Conservation (phyloP, 2,329 filamentous ascomycete genomes). For the Ophiosphaerella herpotricha region DNA sequence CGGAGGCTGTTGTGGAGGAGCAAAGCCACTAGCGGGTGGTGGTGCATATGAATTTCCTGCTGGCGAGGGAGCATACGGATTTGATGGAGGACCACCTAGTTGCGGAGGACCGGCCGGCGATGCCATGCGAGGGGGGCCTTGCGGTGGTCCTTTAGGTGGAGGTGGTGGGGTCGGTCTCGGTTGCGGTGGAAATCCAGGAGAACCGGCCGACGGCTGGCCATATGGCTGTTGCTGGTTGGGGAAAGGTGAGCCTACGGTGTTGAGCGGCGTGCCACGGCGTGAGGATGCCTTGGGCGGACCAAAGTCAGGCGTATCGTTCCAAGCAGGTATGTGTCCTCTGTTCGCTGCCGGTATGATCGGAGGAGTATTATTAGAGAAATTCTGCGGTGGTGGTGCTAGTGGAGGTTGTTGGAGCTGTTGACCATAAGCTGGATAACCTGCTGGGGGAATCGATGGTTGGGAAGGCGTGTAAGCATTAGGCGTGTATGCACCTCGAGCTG, state of each 20-base stretch:
- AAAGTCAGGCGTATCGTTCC: conserved; percentile 94
- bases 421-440: conserved; percentile 53
- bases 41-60: conserved; percentile 63
- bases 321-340: conserved; percentile 74
- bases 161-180: conserved; percentile 72
- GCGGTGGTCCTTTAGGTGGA: conserved; percentile 72
- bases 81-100: conserved; percentile 53
- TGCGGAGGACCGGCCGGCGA: conserved; percentile 64
- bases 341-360: conserved; percentile 67
- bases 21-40: conserved; percentile 46
- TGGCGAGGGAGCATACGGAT: conserved; percentile 66
- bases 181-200: conserved; percentile 55
- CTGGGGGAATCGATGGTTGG: conserved; percentile 41
- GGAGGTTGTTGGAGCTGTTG: conserved; percentile 47
- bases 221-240: conserved; percentile 64
- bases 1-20: conserved; percentile 58
- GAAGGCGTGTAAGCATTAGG: conserved; percentile 59
- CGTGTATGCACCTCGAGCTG: conserved; percentile 47
- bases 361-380: conserved; percentile 65
- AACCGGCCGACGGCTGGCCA: conserved; percentile 58
- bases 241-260: conserved; percentile 76
- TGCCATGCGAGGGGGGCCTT: conserved; percentile 59
- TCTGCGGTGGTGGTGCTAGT: conserved; percentile 66
- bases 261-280: conserved; percentile 74
- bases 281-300: conserved; percentile 67